phyloP scores from a whole-genome alignment of 306 rosid genomes.

The Lagenaria siceraria region DNA sequence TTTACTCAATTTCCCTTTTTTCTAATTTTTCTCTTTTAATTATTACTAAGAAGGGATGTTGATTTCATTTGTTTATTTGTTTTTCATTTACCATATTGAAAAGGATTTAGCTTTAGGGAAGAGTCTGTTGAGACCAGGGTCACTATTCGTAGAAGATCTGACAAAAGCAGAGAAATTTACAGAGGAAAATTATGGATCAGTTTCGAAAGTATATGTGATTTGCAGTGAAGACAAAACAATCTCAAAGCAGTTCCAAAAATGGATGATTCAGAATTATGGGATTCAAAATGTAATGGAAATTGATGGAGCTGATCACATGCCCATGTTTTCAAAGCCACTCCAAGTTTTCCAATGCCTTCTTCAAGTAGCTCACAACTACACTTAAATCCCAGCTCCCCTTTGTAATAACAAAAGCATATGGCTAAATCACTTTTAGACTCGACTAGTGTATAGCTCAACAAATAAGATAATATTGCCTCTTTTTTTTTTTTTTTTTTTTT shows the following conservation, averaged over 20 bases:
- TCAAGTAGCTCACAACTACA: slow-evolving; percentile 7
- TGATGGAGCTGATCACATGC: slow-evolving; percentile 31
- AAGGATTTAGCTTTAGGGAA: slow-evolving; percentile 1
- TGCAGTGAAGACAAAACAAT: slow-evolving; percentile 12
- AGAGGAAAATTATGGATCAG: slow-evolving; percentile 10
- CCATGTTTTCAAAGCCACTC: slow-evolving; percentile 25
- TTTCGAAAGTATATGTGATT: slow-evolving; percentile 3
- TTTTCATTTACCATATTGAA: neutral
- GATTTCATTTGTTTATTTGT: neutral
- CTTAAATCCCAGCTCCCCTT: neutral
- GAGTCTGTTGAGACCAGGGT: neutral
- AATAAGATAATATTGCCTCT: no score
- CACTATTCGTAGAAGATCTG: neutral
- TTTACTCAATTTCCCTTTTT: neutral
- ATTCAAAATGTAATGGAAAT: slow-evolving; percentile 28
- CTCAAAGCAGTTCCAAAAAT: neutral
- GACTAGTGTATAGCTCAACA: no score
- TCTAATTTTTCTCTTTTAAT: no score
- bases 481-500: no score
- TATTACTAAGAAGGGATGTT: neutral
- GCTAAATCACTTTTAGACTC: no score
- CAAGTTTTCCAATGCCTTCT: slow-evolving; percentile 20
- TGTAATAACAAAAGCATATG: neutral
- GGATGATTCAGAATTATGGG: slow-evolving; percentile 8
- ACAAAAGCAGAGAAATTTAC: neutral